phyloP scores from a whole-genome alignment of 345 rosid species.

The Gossypium anomalum region DNA sequence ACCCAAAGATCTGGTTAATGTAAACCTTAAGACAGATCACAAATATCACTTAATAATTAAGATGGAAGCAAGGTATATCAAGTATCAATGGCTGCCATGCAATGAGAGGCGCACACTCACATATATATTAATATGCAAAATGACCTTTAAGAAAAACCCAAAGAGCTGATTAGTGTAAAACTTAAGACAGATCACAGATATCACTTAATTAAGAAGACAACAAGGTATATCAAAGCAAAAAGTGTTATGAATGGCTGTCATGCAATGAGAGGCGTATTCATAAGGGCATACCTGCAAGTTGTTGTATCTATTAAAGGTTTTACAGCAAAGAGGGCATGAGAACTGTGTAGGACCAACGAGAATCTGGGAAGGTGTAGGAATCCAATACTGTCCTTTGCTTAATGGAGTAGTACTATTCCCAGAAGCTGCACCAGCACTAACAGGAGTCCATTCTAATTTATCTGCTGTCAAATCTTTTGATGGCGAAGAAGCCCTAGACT shows the following conservation, averaged over 20 bases:
- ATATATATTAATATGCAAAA: no score
- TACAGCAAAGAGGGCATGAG: constrained; percentile 51
- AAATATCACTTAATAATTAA: background rate
- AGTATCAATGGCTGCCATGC: background rate
- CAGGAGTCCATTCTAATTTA: background rate
- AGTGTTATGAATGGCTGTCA: background rate
- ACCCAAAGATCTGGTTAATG: background rate
- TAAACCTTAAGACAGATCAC: background rate
- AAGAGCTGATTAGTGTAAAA: no score
- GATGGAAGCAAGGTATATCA: background rate
- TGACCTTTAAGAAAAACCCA: no score
- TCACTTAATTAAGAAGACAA: background rate
- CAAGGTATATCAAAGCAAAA: background rate
- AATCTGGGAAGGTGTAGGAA: constrained; percentile 60
- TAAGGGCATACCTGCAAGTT: constrained; percentile 45
- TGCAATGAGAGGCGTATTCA: background rate
- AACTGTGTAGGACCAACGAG: constrained; percentile 57
- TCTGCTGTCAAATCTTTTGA: background rate
- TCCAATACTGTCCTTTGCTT: constrained; percentile 47
- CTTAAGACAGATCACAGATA: background rate
- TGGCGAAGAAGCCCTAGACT: constrained; percentile 15
- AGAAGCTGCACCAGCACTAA: constrained; percentile 14
- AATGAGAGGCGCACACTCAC: no score
- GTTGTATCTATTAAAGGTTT: constrained; percentile 59
- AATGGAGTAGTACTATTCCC: constrained; percentile 8